Conservation (phyloP, 2,329 filamentous ascomycete species). For the Ceratocystis variospora region DNA sequence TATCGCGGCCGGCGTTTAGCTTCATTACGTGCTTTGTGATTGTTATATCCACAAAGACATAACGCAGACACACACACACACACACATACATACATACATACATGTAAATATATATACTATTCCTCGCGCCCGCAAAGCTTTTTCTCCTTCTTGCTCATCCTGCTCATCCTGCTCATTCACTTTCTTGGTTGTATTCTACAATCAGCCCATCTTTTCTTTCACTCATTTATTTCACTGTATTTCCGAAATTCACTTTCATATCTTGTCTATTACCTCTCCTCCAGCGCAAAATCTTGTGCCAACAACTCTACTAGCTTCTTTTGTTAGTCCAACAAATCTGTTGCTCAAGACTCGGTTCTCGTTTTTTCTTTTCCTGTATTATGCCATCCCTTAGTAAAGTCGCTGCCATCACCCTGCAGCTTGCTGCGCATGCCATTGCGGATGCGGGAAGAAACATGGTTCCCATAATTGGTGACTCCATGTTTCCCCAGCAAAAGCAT, state of each 20-base stretch:
- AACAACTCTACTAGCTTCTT: no score
- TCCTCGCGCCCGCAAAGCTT: neutral
- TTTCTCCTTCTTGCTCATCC: neutral
- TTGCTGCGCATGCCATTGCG: neutral
- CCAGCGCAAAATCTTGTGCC: no score
- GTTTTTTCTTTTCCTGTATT: neutral
- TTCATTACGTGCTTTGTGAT: neutral
- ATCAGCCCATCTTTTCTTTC: neutral
- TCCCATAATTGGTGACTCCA: neutral
- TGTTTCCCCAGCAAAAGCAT: conserved; percentile 29
- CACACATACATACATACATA: neutral
- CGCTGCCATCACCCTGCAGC: neutral
- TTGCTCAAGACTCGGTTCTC: no score
- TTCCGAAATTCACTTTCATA: no score
- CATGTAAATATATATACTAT: neutral
- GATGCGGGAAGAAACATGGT: neutral
- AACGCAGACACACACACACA: neutral
- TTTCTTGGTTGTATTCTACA: neutral
- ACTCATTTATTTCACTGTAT: neutral
- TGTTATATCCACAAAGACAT: neutral
- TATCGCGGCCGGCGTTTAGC: neutral
- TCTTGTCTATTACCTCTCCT: no score
- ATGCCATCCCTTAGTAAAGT: neutral
- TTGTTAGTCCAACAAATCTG: no score
- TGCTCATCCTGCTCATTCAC: neutral